A percentile compares a stretch with the other conserved stretches of the same genome.
Evolutionary conservation across 2,329 filamentous ascomycete species (phyloP).

Genomic region (Curvularia sp.): DNA sequence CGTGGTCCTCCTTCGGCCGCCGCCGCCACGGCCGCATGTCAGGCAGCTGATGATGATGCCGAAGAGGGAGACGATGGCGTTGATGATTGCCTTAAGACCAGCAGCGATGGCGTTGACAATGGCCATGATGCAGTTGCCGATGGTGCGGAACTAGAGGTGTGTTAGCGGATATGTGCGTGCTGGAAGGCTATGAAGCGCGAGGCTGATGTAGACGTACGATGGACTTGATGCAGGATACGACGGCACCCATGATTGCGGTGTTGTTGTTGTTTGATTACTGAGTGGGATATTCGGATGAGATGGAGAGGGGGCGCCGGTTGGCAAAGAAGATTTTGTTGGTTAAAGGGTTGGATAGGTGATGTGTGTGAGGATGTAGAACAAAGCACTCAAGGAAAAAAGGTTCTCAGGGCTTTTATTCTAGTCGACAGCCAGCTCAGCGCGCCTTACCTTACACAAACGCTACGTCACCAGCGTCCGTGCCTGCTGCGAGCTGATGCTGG

Average conservation of each 20-base stretch:
- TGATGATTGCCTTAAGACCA: constrained; percentile 56
- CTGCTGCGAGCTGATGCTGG: constrained; percentile 9
- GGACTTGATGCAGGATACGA: constrained; percentile 68
- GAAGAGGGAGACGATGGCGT: constrained; percentile 59
- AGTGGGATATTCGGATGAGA: not conserved
- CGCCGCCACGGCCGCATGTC: constrained; percentile 56
- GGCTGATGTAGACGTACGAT: constrained; percentile 61
- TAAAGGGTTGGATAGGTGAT: not conserved
- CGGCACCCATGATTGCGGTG: constrained; percentile 73
- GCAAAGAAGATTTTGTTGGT: not conserved
- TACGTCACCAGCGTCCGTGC: constrained; percentile 21
- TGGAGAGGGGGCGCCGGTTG: not conserved
- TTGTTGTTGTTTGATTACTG: constrained; percentile 14
- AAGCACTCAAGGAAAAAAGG: constrained; percentile 4
- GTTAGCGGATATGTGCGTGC: constrained; percentile 24
- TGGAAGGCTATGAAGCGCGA: not conserved
- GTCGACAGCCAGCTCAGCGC: not conserved
- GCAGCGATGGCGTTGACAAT: constrained; percentile 56
- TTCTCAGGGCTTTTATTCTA: constrained; percentile 1
- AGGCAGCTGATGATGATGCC: constrained; percentile 58
- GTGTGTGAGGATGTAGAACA: not conserved
- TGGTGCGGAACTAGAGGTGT: constrained; percentile 52
- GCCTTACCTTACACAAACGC: constrained; percentile 8
- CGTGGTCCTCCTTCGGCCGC: constrained; percentile 46
- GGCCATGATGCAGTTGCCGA: constrained; percentile 56